A percentile compares a stretch with the other conserved stretches of the same genome.
Evolutionary conservation across 257 asterid species (phyloP).

Genomic region (Solanum pimpinellifolium): DNA sequence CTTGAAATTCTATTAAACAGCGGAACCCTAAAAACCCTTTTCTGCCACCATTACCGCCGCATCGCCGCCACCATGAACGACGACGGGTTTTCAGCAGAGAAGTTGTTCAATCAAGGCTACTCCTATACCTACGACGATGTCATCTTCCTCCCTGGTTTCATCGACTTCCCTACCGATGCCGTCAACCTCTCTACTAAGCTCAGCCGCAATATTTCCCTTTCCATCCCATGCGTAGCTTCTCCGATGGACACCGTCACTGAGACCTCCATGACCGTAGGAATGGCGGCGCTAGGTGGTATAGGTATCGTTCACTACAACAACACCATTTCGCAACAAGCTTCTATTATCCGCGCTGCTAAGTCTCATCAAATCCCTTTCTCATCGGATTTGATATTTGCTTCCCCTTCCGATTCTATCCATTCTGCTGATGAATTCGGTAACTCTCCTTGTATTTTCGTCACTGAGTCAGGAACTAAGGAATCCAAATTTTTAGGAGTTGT

Average conservation of each 20-base stretch:
- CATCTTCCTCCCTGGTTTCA: conserved; percentile 83
- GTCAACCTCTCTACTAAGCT: conserved; percentile 68
- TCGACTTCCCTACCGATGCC: conserved; percentile 78
- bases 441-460: conserved; percentile 53
- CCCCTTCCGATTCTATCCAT: conserved; percentile 43
- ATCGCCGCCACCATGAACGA: conserved; percentile 2
- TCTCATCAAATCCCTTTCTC: conserved; percentile 56
- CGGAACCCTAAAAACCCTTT: background rate
- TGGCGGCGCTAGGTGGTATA: conserved; percentile 80
- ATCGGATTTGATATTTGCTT: conserved; percentile 29
- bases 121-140: conserved; percentile 93
- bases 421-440: conserved; percentile 40
- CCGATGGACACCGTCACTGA: conserved; percentile 97
- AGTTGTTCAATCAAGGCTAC: conserved; percentile 69
- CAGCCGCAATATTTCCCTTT: conserved; percentile 43
- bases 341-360: conserved; percentile 53
- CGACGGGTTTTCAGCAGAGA: conserved; percentile 63
- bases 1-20: background rate
- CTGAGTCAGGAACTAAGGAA: conserved; percentile 32
- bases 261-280: conserved; percentile 77
- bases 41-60: background rate
- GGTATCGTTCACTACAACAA: conserved; percentile 68
- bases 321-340: conserved; percentile 39
- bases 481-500: conserved; percentile 50
- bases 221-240: conserved; percentile 84